phyloP scores from a whole-genome alignment of 1,284 basidiomycete species.

The Boletus sp. region DNA sequence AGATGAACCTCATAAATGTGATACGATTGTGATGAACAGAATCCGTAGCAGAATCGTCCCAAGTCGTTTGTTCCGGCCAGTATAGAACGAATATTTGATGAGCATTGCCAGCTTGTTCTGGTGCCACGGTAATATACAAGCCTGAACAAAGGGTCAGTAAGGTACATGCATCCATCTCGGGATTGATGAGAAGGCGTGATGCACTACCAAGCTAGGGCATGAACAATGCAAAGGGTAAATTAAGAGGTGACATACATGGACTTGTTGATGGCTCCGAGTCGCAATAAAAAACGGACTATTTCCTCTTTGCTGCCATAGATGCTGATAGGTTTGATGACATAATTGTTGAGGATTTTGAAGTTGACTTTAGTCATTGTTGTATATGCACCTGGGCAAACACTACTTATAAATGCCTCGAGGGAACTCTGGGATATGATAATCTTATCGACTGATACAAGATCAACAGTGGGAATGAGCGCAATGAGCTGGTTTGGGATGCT shows the following conservation, averaged over 20 bases:
- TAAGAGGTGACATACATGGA: constrained; percentile 37
- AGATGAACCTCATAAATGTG: constrained; percentile 62
- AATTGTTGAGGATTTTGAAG: constrained; percentile 50
- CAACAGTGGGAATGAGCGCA: background rate
- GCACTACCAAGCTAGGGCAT: constrained; percentile 14
- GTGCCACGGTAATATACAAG: constrained; percentile 46
- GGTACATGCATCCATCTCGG: constrained; percentile 23
- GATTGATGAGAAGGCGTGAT: constrained; percentile 27
- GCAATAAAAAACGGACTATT: constrained; percentile 49
- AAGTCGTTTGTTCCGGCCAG: constrained; percentile 65
- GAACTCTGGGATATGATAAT: constrained; percentile 57
- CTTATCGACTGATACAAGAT: constrained; percentile 51
- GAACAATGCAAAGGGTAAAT: rapidly evolving
- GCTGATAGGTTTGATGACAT: constrained; percentile 52
- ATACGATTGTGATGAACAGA: constrained; percentile 55
- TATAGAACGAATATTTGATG: constrained; percentile 52
- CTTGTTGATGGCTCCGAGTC: constrained; percentile 41
- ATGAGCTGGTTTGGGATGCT: constrained; percentile 8
- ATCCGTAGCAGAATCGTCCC: constrained; percentile 53
- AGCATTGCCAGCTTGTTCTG: constrained; percentile 6
- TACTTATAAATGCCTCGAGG: constrained; percentile 49
- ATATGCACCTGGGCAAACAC: constrained; percentile 48
- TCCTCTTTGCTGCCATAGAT: constrained; percentile 57
- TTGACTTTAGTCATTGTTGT: constrained; percentile 54
- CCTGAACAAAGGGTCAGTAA: constrained; percentile 50